Percentiles rank a stretch among this genome's conserved stretches.
phyloP scores from a whole-genome alignment of 1,284 basidiomycete species.

The Trichosporon asahii region DNA sequence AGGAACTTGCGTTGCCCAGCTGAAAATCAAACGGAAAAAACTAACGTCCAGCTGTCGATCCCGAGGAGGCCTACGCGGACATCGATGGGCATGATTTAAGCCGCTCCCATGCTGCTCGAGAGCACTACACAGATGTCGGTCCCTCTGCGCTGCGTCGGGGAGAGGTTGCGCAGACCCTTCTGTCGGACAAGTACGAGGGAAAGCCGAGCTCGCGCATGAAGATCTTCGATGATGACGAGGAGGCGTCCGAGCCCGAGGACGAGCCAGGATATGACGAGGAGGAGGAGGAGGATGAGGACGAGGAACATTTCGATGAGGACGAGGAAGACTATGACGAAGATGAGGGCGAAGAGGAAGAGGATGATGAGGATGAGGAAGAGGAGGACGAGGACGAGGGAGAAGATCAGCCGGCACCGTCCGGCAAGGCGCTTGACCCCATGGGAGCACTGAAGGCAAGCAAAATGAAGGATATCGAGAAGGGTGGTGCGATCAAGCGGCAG shows the following conservation, averaged over 20 bases:
- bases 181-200: slow-evolving; percentile 65
- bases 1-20: too few relatives aligned
- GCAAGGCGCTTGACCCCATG: slow-evolving; percentile 53
- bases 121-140: slow-evolving; percentile 82
- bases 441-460: slow-evolving; percentile 43
- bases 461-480: slow-evolving; percentile 59
- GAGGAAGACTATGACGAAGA: slow-evolving; percentile 53
- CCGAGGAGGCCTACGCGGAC: slow-evolving; percentile 60
- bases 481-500: slow-evolving; percentile 74
- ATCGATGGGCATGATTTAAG: slow-evolving; percentile 41
- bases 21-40: background rate
- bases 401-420: slow-evolving; percentile 27
- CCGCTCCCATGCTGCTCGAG: slow-evolving; percentile 51
- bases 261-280: slow-evolving; percentile 44
- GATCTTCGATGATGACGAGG: slow-evolving; percentile 56
- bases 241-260: slow-evolving; percentile 58
- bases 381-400: slow-evolving; percentile 52
- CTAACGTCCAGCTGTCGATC: slow-evolving; percentile 56
- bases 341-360: slow-evolving; percentile 55
- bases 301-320: slow-evolving; percentile 38
- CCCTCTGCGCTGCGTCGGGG: slow-evolving; percentile 66
- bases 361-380: slow-evolving; percentile 50
- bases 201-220: slow-evolving; percentile 62
- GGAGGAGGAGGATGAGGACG: slow-evolving; percentile 61
- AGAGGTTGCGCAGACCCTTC: slow-evolving; percentile 55